Base-by-base conservation (phyloP, 2,329 filamentous ascomycete species). In the Emydomyces testavorans region DNA sequence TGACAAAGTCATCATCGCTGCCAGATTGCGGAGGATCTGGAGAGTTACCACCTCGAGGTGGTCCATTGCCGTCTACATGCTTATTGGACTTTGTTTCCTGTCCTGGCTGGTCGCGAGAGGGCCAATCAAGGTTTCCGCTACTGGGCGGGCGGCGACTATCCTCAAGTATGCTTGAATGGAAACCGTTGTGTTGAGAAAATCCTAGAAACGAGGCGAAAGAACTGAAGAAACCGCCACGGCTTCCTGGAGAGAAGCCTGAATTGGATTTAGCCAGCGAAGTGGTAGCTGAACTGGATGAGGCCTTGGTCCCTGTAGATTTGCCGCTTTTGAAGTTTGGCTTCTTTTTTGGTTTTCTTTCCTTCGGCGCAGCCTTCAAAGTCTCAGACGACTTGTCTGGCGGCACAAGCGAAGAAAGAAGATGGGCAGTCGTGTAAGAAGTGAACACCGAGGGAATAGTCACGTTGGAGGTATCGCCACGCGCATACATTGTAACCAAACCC, bases 401-500 rank as follows among this genome's bases (percentile, higher is more conserved):
- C 85, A 55, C 53, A 13, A 96, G 74, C 6, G 89, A 88, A 1
- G 89, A 94, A 13, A 98, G 74, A 11, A 98, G 73, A 63, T 95
- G 90, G 1, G 92, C 92, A 0, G 90, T 96, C 0, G 88, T 96
- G 57, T 92, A 80, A 0, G 90, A 93, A 0, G 92, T 96, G 65
- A 98, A 98, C 7, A 96, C 75, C 0, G 92, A 86, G 1, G 92
- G 89, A 46, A 98, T 95, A 0, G 87, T 87, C 55, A 96, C 78
- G 59, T 95, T 94, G 28, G 89, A 93, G 2, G 90, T 94, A 61
- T 96, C 89, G 31, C 90, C 92, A 59, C 85, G 80, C n/a, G 92
- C 92, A 64, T 94, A 96, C 92, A 98, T 98, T 57, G 93, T 92
- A 43, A 96, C 85, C 52, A 98, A 70, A 29, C 84, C 84, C 3